These are phyloP conservation scores for Syzygium grande DNA, from an alignment of 345 rosid species.

Conservation along the genomic window DNA sequence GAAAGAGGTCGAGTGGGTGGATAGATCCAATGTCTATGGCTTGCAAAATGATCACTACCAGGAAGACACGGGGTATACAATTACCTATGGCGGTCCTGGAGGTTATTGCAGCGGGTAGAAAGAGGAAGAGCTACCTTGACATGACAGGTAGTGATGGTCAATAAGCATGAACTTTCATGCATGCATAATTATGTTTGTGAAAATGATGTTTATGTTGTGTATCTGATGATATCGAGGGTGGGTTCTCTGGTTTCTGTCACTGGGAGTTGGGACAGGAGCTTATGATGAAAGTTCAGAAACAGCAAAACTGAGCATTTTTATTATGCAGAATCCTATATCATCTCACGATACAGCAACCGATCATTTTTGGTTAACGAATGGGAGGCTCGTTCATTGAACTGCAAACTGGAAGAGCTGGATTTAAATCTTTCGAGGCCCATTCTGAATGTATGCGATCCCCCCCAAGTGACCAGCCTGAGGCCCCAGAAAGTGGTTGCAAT, in stretches of 20 bases:
- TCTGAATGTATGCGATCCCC: not conserved
- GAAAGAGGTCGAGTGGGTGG: not conserved
- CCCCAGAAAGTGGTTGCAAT: not conserved
- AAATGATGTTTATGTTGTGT: not conserved
- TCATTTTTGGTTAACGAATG: not conserved
- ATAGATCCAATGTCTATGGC: not conserved
- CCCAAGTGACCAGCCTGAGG: not conserved
- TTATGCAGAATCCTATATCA: not conserved
- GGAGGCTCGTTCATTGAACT: not conserved
- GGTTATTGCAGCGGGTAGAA: not conserved
- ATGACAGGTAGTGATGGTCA: not conserved
- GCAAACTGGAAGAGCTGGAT: not conserved
- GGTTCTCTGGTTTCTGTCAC: not conserved
- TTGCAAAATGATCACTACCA: not conserved
- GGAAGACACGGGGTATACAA: not conserved
- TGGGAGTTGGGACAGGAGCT: not conserved
- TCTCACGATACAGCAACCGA: not conserved
- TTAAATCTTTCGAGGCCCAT: not conserved
- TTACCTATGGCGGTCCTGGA: not conserved
- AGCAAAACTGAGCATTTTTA: not conserved
- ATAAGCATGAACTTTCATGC: not conserved
- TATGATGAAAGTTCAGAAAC: not conserved
- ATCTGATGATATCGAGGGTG: not conserved
- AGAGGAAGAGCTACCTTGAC: not conserved
- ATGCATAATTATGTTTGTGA: not conserved